Conservation (phyloP, 192 early-diverging fungal genomes). For the Funneliformis geosporum region DNA sequence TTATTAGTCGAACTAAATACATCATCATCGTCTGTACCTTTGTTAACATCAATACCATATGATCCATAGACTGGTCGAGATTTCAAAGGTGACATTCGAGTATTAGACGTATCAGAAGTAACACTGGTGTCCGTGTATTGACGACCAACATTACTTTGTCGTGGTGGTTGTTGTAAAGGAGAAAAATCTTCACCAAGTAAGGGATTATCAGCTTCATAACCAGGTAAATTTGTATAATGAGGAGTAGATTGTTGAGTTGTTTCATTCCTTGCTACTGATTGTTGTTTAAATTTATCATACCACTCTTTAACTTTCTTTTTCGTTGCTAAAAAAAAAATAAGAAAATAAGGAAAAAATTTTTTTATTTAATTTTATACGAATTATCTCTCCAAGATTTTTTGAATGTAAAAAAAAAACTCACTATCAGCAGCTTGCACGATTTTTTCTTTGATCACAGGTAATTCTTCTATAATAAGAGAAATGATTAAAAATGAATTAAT, state of each 20-base stretch:
- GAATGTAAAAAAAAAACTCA: conserved; percentile 34
- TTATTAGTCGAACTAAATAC: background rate
- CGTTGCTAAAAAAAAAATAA: conserved; percentile 43
- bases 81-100: background rate
- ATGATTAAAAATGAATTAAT: background rate
- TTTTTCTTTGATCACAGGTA: conserved; percentile 60
- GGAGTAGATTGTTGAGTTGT: conserved; percentile 4
- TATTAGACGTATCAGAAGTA: background rate
- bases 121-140: background rate
- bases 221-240: conserved; percentile 28
- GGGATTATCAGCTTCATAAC: conserved; percentile 19
- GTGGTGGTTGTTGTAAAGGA: background rate
- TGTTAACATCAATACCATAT: background rate
- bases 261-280: background rate
- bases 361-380: background rate
- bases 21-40: background rate
- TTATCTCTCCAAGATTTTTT: background rate
- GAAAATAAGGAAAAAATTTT: too few species aligned
- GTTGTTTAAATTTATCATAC: conserved; percentile 53
- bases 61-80: background rate
- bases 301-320: conserved; percentile 61
- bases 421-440: conserved; percentile 57
- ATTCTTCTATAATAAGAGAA: conserved; percentile 42
- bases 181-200: conserved; percentile 22
- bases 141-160: background rate